Base-by-base conservation (phyloP, 768 basidiomycete genomes). In the Sutorius australiensis region DNA sequence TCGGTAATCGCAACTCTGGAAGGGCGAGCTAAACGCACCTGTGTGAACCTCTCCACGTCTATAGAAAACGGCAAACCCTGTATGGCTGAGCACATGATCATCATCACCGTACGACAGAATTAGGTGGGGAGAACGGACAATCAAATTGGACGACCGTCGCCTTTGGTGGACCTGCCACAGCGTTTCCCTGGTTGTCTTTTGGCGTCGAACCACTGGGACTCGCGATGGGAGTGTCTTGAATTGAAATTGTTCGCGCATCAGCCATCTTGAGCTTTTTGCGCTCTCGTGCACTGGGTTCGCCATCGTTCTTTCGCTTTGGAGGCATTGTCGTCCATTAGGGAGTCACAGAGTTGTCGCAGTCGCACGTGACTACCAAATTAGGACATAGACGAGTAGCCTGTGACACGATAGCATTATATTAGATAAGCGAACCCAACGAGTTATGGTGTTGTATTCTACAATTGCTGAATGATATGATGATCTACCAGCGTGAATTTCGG, bases 31-130 rank as follows among this genome's bases (percentile, higher is more conserved):
- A 34, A 28, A 32, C 73, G 21, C 44, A 90, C 93, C 76, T 94
- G 86, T 16, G 86, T 80, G 67, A 98, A 95, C 64, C 80, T 86
- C 65, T 95, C 94, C 21, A 95, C 87, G 61, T 95, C 89, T 50
- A 98, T 78, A 1, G 84, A 77, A 28, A 78, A 76, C 3, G 92
- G 91, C 16, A 97, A 68, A 8, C 77, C 78, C 40, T 74, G 76
- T 67, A 80, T 72, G 46, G 79, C 86, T 88, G 40, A 10, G 40
- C 31, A 45, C 57, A 54, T 9, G 30, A 28, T 53, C 43, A 13
- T 21, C n/a, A 14, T 42, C 16, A 7, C 9, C 6, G 13, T 9
- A n/a, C 12, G 5, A 24, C 4, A 27, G 2, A 39, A 36, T 21
- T 3, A 10, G 16, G 1, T 24, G 12, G 12, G 19, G 27, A 32